Base-by-base conservation (phyloP, 169 alveolate genomes). In the Plasmodium gaboni region DNA sequence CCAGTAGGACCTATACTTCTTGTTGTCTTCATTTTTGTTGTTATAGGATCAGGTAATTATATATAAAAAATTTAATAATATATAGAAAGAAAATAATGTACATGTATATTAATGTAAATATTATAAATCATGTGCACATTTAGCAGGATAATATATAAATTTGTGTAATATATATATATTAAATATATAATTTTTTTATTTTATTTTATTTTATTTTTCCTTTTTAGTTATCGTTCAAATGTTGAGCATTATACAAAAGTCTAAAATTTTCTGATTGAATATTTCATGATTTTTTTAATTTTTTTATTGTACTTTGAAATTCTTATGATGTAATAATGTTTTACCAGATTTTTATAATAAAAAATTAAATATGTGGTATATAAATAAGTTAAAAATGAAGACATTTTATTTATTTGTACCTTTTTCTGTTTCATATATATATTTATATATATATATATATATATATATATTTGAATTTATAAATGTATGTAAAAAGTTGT, bases 1-100 rank as follows among this genome's bases (percentile, higher is more conserved):
- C 68, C 91, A 22, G 91, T 85, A 64, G 91, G 91, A 0, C 91
- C 91, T 12, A 65, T 69, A 59, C 91, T 85, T 59, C 86, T 85
- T 15, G 87, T 69, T 3, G 44, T 85, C 42, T 85, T 85, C 51
- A 55, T 85, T 57, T 85, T 85, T 69, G 74, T 85, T 51, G 91
- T 85, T 44, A 85, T 85, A 38, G 91, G 91, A 57, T 85, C 91
- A 61, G 91, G 91, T 85, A 80, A 24, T 73, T 51, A n/a, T 42
- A 44, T 24, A 67, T 44, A 48, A 1, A 26, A 32, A 32, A 32
- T 68, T n/a, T 13, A 68, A 32, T 32, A 32, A 32, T 32, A 32
- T 32, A 32, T 7, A 32, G 44, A 32, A 32, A 32, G 0, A 32
- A 32, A 32, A 32, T 32, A 32, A 32, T 32, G 44, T 32, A 32